Conservation (phyloP, 371 early-diverging fungal species). For the Coemansia sp. region DNA sequence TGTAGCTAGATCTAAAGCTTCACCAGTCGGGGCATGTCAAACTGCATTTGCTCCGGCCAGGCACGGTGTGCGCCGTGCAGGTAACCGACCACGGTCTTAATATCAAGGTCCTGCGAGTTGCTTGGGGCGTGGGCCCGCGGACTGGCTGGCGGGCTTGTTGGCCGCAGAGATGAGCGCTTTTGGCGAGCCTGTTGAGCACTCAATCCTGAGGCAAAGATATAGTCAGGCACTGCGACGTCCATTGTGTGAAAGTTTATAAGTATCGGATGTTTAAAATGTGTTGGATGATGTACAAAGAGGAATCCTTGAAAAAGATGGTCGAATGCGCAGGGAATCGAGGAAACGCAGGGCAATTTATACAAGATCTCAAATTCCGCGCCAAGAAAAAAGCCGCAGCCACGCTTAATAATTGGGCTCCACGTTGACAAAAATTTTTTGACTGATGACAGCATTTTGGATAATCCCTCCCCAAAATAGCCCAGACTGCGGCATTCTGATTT, state of each 20-base stretch:
- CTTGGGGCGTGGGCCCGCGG: conserved; percentile 15
- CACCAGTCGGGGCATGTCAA: conserved; percentile 45
- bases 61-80: conserved; percentile 37
- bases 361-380: not conserved
- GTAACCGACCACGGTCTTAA: conserved; percentile 41
- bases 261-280: not conserved
- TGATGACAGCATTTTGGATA: conserved; percentile 2
- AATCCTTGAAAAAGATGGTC: not conserved
- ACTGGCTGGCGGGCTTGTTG: conserved; percentile 23
- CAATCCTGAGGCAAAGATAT: conserved; percentile 44
- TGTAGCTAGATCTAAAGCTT: conserved; percentile 15
- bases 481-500: conserved; percentile 2
- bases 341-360: conserved; percentile 4
- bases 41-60: conserved; percentile 48
- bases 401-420: not conserved
- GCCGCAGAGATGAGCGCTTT: conserved; percentile 22
- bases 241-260: conserved; percentile 10
- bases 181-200: conserved; percentile 46
- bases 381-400: conserved; percentile 11
- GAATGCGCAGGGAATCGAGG: not conserved
- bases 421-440: not conserved
- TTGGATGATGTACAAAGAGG: not conserved
- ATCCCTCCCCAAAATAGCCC: conserved; percentile 6
- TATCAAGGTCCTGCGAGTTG: conserved; percentile 19
- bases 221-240: conserved; percentile 41